phyloP scores from a whole-genome alignment of 352 stramenopile species.

The Globisporangium viniferum region DNA sequence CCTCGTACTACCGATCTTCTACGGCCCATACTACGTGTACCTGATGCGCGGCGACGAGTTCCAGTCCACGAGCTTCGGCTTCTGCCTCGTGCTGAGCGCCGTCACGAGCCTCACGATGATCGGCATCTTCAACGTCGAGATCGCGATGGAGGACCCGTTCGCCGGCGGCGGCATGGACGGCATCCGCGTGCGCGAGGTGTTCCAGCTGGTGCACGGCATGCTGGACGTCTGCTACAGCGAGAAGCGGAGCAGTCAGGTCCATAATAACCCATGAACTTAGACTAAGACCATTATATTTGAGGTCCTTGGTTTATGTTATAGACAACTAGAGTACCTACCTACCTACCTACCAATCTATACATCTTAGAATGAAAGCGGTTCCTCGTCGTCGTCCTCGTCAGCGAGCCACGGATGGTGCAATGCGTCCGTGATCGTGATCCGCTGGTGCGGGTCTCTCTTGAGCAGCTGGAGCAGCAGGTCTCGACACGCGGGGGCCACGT shows the following conservation, averaged over 20 bases:
- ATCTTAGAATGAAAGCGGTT: constrained; percentile 68
- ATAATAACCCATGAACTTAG: background rate
- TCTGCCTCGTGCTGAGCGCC: constrained; percentile 69
- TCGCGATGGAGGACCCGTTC: constrained; percentile 83
- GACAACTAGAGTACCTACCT: background rate
- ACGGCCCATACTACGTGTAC: constrained; percentile 86
- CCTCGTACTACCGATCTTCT: constrained; percentile 80
- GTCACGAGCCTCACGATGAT: constrained; percentile 84
- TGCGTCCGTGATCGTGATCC: constrained; percentile 51
- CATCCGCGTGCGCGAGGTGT: constrained; percentile 57
- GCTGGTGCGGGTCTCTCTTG: constrained; percentile 39
- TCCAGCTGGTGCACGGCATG: constrained; percentile 50
- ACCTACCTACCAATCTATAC: background rate
- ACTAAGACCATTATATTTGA: background rate
- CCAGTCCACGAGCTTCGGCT: constrained; percentile 68
- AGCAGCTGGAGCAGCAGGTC: constrained; percentile 58
- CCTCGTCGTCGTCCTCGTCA: constrained; percentile 37
- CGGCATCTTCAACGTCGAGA: constrained; percentile 86
- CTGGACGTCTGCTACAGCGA: constrained; percentile 45
- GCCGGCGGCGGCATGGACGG: constrained; percentile 60
- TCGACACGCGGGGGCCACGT: constrained; percentile 27
- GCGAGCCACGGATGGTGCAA: constrained; percentile 63
- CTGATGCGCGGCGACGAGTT: constrained; percentile 52
- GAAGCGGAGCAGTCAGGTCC: background rate
- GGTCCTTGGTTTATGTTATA: background rate